Evolutionary conservation across 352 stramenopile species (phyloP), one percentile per base, ranked within the genome.

Genomic region (Pythium folliculosum): DNA sequence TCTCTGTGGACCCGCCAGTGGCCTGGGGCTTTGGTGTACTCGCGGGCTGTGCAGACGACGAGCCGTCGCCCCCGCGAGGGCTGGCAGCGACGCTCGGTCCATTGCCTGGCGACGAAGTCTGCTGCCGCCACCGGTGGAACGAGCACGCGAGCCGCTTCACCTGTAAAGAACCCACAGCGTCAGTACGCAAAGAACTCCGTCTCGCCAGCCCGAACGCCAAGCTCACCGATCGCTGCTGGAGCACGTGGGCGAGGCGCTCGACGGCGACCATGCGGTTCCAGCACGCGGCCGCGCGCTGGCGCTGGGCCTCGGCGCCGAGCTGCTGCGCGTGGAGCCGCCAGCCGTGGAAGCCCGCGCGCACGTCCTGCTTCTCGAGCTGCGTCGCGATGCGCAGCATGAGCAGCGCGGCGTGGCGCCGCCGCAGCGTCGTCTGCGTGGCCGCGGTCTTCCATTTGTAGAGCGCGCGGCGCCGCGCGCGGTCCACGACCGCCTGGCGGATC

Each of bases 231-330:
- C 60, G 61, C 25, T 80, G 69, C 6, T 76, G 63, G 14, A 88
- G 56, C 47, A 91, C 66, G 43, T 84, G 73, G 23, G 57, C 63
- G 30, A 91, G 71, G 27, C 83, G 79, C 62, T 91, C 83, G 25
- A 86, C 77, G 5, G 79, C 83, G 10, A 90, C 70, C 77, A 89
- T 82, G 32, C 81, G 83, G 30, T 90, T 91, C 81, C 81, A 89
- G 58, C 79, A 89, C 19, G 63, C 72, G 17, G 85, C 73, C 0
- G 75, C 75, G 64, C 81, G 76, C 23, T 69, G 57, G 37, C 86
- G 79, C 21, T 81, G 80, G 22, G 47, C 65, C n/a, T 84, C 70
- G 17, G 66, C 63, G n/a, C 76, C 70, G 0, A 76, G 37, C 38
- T 86, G 73, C 38, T 60, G 70, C 27, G 73, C 69, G 54, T 85